phyloP scores from a whole-genome alignment of 148 eudicot species.

The Agrostemma githago region DNA sequence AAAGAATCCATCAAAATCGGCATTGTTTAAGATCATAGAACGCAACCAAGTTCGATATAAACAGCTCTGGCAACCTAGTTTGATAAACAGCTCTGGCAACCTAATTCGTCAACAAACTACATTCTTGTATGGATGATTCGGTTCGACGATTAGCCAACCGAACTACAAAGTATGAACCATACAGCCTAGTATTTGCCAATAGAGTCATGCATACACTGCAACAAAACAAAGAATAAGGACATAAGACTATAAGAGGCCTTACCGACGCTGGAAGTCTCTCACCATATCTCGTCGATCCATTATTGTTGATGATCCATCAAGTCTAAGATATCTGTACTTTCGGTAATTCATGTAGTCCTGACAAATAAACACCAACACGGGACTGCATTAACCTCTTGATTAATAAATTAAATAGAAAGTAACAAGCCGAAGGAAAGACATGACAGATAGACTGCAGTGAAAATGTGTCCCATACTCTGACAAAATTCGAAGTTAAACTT shows the following conservation, averaged over 20 bases:
- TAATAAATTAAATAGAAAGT: not conserved
- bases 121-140: not conserved
- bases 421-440: not conserved
- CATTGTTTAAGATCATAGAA: not conserved
- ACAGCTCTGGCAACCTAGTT: not conserved
- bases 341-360: slow-evolving; percentile 99
- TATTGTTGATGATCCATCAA: slow-evolving; percentile 96
- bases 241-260: slow-evolving; percentile 21
- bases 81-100: not conserved
- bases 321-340: slow-evolving; percentile 83
- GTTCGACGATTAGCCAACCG: not conserved
- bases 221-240: not conserved
- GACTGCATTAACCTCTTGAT: slow-evolving; percentile 4
- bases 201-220: slow-evolving; percentile 7
- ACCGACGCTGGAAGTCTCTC: slow-evolving; percentile 92
- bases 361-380: slow-evolving; percentile 21
- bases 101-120: not conserved
- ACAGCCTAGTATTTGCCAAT: not conserved
- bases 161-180: not conserved
- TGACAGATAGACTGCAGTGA: slow-evolving; percentile 1
- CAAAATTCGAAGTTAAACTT: not conserved
- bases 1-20: slow-evolving; percentile 1
- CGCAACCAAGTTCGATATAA: not conserved
- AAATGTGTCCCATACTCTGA: slow-evolving; percentile 8
- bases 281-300: slow-evolving; percentile 99